Conservation (phyloP, 106 monocot genomes). For the Dioscorea zingiberensis region DNA sequence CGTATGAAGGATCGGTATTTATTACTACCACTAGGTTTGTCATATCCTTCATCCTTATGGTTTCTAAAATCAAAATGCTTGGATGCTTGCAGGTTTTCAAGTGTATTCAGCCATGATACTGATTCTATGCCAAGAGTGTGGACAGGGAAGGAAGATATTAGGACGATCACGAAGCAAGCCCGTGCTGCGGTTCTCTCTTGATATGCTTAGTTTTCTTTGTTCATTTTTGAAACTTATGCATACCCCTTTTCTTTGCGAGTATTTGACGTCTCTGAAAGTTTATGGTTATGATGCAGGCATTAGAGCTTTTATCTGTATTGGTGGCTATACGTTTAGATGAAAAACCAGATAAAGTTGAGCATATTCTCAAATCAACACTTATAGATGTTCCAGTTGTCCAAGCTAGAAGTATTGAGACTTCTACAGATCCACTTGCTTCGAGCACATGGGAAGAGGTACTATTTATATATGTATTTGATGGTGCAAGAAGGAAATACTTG, state of each 20-base stretch:
- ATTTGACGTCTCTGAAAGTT: conserved; percentile 10
- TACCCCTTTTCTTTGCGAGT: neutral
- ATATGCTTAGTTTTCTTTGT: neutral
- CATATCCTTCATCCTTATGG: neutral
- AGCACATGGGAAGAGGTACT: conserved; percentile 63
- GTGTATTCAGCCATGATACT: conserved; percentile 64
- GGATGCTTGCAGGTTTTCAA: conserved; percentile 48
- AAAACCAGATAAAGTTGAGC: conserved; percentile 47
- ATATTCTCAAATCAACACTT: conserved; percentile 43
- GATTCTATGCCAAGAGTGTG: conserved; percentile 86
- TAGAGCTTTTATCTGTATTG: conserved; percentile 57
- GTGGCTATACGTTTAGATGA: conserved; percentile 61
- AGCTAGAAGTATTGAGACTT: conserved; percentile 17
- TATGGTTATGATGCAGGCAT: conserved; percentile 33
- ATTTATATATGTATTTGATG: neutral
- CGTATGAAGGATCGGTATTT: conserved; percentile 82
- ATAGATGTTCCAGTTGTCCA: conserved; percentile 21
- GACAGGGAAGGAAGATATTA: conserved; percentile 77
- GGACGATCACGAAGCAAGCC: conserved; percentile 50
- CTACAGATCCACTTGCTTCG: conserved; percentile 50
- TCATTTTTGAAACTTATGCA: neutral
- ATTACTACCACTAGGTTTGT: neutral
- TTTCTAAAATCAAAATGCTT: neutral
- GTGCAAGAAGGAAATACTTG: neutral
- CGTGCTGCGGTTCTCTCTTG: conserved; percentile 36